These are phyloP conservation scores for Linnemannia schmuckeri DNA, from an alignment of 192 early-diverging fungal genomes.

Conservation along the genomic window DNA sequence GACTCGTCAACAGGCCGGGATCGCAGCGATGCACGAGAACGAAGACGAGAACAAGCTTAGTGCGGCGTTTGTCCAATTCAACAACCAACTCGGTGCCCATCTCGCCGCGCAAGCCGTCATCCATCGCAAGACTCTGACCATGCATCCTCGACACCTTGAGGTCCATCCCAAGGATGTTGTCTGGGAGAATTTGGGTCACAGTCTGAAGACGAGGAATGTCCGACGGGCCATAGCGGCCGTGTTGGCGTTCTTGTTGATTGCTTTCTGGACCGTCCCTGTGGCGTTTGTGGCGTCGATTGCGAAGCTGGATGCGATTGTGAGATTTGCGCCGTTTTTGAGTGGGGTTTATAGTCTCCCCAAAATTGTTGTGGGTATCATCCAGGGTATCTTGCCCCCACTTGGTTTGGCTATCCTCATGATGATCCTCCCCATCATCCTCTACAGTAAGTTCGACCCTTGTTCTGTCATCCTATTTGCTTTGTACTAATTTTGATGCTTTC, in stretches of 20 bases:
- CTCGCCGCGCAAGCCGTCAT: constrained; percentile 76
- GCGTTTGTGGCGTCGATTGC: constrained; percentile 70
- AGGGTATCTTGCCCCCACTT: constrained; percentile 81
- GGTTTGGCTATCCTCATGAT: constrained; percentile 78
- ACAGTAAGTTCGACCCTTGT: constrained; percentile 50
- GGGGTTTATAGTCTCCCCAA: constrained; percentile 56
- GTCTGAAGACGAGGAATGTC: constrained; percentile 64
- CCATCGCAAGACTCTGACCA: constrained; percentile 69
- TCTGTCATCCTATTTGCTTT: background rate
- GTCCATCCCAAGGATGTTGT: constrained; percentile 79
- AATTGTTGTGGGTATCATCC: constrained; percentile 69
- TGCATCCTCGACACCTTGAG: constrained; percentile 72
- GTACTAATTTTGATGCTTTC: background rate
- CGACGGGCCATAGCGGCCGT: constrained; percentile 69
- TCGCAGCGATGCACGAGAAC: constrained; percentile 30
- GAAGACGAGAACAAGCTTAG: constrained; percentile 52
- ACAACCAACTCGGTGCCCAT: constrained; percentile 78
- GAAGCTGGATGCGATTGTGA: constrained; percentile 63
- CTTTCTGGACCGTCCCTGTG: constrained; percentile 81
- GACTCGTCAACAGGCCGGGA: constrained; percentile 37
- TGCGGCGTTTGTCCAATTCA: constrained; percentile 85
- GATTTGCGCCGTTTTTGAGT: constrained; percentile 66
- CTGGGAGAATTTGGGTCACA: constrained; percentile 77
- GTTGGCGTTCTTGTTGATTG: constrained; percentile 65
- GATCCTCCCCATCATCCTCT: constrained; percentile 74